Evolutionary conservation across 176 grass and related monocot genomes (phyloP), one percentile per base, ranked within the genome.

Genomic region (Saccharum spontaneum): DNA sequence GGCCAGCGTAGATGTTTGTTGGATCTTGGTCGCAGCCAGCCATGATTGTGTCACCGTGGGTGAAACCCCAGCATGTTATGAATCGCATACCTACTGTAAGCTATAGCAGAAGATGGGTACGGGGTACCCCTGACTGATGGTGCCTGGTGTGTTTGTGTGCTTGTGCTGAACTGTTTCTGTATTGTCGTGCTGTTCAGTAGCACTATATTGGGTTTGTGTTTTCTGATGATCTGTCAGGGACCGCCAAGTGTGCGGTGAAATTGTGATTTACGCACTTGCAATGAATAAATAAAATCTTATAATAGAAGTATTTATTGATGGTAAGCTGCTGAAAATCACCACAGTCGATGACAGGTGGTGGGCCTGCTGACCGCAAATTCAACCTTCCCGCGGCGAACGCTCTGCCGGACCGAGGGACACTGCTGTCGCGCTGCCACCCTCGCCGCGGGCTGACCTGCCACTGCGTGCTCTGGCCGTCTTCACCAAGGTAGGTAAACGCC

Each of bases 41-140:
- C 3, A 15, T 12, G 46, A 26, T 75, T 89, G 74, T 85, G 72
- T 43, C 79, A 23, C 33, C 2, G 14, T 73, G 55, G 79, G 26
- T 59, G 68, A 66, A 49, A 49, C 63, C 45, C 55, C 73, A 31
- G 7, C 55, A 46, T 73, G 65, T 44, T 79, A 71, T 41, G 30
- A 54, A 62, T 62, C 59, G 0, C 57, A 60, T 23, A 62, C 59
- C 26, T 61, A 24, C 8, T 61, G 57, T 61, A 23, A 61, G n/a
- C 55, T 60, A 23, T 60, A 24, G 57, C 9, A 11, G 57, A 61
- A 61, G 57, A 61, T 61, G 55, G 55, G 52, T 54, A 54, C 50
- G 15, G 0, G 0, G 57, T 24, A 23, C 57, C 57, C n/a, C 59
- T 26, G 59, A 62, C n/a, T 62, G 22, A 62, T 62, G 20, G 23